phyloP scores from a whole-genome alignment of 2,329 filamentous ascomycete species.

The Colletotrichum zoysiae region DNA sequence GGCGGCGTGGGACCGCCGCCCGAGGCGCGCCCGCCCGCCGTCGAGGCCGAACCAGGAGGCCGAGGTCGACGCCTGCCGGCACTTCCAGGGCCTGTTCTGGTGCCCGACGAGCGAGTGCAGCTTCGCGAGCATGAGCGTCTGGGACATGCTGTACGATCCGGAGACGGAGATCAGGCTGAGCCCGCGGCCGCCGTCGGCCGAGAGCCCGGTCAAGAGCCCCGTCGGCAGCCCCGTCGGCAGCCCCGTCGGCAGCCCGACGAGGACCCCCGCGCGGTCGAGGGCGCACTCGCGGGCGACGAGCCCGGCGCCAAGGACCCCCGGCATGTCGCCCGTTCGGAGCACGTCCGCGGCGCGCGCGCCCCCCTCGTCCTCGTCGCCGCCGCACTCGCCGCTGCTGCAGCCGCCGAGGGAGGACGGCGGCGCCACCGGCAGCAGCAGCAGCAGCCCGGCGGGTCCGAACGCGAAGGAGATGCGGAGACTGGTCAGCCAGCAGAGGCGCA shows the following conservation, averaged over 20 bases:
- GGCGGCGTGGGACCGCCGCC: conserved; percentile 27
- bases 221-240: background rate
- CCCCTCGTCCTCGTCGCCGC: conserved; percentile 25
- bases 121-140: conserved; percentile 40
- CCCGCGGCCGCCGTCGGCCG: conserved; percentile 20
- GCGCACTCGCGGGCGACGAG: background rate
- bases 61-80: conserved; percentile 39
- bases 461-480: conserved; percentile 28
- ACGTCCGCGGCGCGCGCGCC: background rate
- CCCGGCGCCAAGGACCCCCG: background rate
- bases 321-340: background rate
- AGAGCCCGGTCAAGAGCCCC: background rate
- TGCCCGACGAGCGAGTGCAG: conserved; percentile 38
- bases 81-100: conserved; percentile 41
- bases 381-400: conserved; percentile 23
- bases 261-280: background rate
- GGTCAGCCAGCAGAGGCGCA: conserved; percentile 27
- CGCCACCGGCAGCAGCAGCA: no score
- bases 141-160: conserved; percentile 42
- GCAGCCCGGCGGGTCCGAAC: background rate
- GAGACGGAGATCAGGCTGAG: conserved; percentile 38
- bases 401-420: background rate
- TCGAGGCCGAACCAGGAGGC: conserved; percentile 36
- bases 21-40: conserved; percentile 27
- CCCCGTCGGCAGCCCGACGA: conserved; percentile 16